A percentile compares a stretch with the other conserved stretches of the same genome.
phyloP scores from a whole-genome alignment of 495 filamentous ascomycete species.

The Aspergillus avenaceus region DNA sequence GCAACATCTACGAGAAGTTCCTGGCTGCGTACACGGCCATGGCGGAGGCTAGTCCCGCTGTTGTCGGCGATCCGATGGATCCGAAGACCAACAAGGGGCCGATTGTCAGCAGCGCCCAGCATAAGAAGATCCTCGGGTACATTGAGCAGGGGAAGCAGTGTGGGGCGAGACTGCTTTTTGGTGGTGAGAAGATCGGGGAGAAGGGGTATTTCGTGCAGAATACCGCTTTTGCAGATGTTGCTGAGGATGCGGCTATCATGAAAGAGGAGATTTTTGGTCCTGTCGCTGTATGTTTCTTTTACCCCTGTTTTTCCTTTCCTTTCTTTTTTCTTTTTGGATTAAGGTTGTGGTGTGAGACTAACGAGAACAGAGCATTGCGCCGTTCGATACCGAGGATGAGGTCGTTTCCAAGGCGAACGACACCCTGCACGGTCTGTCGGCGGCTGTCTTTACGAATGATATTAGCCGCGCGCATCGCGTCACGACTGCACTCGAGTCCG shows the following conservation, averaged over 20 bases:
- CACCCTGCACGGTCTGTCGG: slow-evolving; percentile 78
- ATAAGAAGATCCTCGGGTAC: slow-evolving; percentile 76
- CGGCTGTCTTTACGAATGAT: slow-evolving; percentile 77
- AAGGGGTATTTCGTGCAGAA: slow-evolving; percentile 46
- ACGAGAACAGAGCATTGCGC: slow-evolving; percentile 22
- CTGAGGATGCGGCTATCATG: slow-evolving; percentile 35
- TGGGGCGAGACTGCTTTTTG: slow-evolving; percentile 69
- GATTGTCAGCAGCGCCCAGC: slow-evolving; percentile 74
- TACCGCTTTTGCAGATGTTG: slow-evolving; percentile 43
- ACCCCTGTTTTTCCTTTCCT: not conserved
- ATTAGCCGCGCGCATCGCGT: slow-evolving; percentile 73
- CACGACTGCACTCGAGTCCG: slow-evolving; percentile 73
- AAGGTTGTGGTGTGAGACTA: not conserved
- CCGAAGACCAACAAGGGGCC: slow-evolving; percentile 73
- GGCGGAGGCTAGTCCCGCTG: slow-evolving; percentile 1
- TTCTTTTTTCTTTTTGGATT: not conserved
- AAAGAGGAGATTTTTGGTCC: slow-evolving; percentile 52
- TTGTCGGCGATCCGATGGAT: slow-evolving; percentile 76
- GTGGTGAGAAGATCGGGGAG: slow-evolving; percentile 51
- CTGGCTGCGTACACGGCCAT: slow-evolving; percentile 21
- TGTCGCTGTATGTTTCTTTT: slow-evolving; percentile 25
- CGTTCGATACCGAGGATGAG: slow-evolving; percentile 78
- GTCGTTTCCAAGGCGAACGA: slow-evolving; percentile 78
- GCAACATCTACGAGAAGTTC: slow-evolving; percentile 52
- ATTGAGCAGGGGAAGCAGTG: slow-evolving; percentile 70